Evolutionary conservation across 2,329 filamentous ascomycete species (phyloP).

Genomic region (Aspergillus viridinutans): DNA sequence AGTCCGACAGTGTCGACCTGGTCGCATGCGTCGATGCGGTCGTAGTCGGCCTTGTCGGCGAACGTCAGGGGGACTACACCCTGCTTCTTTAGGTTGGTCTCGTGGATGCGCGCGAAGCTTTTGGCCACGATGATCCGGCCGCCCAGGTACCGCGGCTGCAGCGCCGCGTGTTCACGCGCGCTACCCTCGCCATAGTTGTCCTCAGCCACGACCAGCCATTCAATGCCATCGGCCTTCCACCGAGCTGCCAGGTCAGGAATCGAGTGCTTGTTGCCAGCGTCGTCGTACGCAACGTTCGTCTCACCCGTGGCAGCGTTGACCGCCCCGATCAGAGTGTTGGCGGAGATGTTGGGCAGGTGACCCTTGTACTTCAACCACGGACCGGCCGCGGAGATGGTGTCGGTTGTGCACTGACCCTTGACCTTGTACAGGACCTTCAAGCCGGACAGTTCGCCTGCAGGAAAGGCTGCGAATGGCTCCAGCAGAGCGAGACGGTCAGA

Average conservation of each 20-base stretch:
- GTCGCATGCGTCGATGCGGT: conserved; percentile 76
- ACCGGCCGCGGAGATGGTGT: conserved; percentile 94
- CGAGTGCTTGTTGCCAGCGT: conserved; percentile 66
- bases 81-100: conserved; percentile 96
- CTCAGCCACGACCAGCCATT: conserved; percentile 94
- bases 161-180: conserved; percentile 81
- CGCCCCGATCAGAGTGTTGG: conserved; percentile 95
- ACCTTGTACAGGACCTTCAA: conserved; percentile 93
- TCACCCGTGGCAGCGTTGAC: conserved; percentile 88
- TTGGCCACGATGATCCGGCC: conserved; percentile 80
- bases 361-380: conserved; percentile 99
- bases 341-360: conserved; percentile 94
- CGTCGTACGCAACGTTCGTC: conserved; percentile 87
- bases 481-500: conserved; percentile 87
- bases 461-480: conserved; percentile 85
- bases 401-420: conserved; percentile 95
- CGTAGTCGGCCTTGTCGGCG: conserved; percentile 81
- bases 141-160: conserved; percentile 87
- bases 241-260: conserved; percentile 83
- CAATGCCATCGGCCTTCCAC: conserved; percentile 71
- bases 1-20: conserved; percentile 77
- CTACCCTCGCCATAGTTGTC: conserved; percentile 96
- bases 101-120: conserved; percentile 86
- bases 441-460: conserved; percentile 65
- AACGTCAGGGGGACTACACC: conserved; percentile 94